Evolutionary conservation across 306 rosid species (phyloP).

Genomic region (Rosa multiflora): DNA sequence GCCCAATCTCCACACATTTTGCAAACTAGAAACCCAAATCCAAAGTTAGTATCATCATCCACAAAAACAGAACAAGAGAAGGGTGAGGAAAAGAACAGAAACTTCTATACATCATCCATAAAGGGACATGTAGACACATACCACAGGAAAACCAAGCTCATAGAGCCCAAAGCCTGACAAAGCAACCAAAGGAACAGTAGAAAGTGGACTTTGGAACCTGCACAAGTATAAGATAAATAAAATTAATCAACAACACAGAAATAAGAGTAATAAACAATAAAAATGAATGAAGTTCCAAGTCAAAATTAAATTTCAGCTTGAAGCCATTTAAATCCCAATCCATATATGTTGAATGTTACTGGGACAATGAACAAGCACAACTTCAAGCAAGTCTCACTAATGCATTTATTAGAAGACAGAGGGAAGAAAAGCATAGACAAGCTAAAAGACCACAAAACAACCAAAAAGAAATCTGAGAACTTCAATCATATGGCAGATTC

Average conservation of each 20-base stretch:
- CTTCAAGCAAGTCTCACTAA: neutral
- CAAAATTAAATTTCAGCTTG: neutral
- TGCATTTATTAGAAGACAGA: neutral
- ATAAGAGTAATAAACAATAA: neutral
- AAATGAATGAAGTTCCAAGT: neutral
- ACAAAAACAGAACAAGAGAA: constrained; percentile 10
- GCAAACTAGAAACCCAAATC: constrained; percentile 58
- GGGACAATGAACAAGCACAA: neutral
- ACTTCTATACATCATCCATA: neutral
- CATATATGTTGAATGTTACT: neutral
- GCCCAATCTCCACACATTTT: constrained; percentile 89
- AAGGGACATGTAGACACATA: constrained; percentile 33
- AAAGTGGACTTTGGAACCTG: constrained; percentile 87
- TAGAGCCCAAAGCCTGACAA: constrained; percentile 88
- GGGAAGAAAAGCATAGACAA: neutral
- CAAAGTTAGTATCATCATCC: constrained; percentile 8
- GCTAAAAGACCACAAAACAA: constrained; percentile 4
- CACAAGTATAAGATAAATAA: constrained; percentile 25
- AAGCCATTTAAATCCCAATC: neutral
- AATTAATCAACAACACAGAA: constrained; percentile 15
- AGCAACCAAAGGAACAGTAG: constrained; percentile 89
- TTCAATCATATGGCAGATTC: neutral
- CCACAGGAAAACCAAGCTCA: constrained; percentile 88
- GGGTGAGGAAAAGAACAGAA: neutral
- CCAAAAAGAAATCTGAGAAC: constrained; percentile 1